Evolutionary conservation across 257 asterid genomes (phyloP).

Genomic region (Solanum chilense): DNA sequence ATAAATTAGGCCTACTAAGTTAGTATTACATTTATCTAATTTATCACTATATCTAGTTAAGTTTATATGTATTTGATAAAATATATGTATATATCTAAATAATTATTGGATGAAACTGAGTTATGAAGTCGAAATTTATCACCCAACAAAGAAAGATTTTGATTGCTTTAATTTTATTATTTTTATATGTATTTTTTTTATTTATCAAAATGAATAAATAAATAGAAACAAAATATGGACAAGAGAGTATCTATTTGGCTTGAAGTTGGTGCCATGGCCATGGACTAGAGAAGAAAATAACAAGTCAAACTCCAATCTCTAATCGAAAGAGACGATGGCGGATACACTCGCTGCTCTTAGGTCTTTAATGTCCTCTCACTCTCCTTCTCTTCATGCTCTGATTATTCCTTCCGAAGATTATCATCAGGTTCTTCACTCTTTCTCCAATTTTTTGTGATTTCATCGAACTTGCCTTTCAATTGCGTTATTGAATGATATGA

Average conservation of each 20-base stretch:
- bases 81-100: no score
- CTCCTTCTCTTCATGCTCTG: conserved; percentile 69
- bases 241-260: background rate
- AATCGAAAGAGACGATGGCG: conserved; percentile 27
- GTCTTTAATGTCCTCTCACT: conserved; percentile 69
- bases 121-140: no score
- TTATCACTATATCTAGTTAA: no score
- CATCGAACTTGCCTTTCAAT: background rate
- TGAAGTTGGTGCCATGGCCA: background rate
- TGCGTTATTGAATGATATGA: background rate
- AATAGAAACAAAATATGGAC: no score
- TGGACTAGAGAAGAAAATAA: background rate
- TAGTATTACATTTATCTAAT: no score
- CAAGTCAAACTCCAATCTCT: background rate
- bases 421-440: conserved; percentile 55
- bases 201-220: no score
- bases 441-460: background rate
- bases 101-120: no score
- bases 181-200: no score
- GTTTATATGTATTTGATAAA: no score
- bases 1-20: no score
- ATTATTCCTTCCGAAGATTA: conserved; percentile 92
- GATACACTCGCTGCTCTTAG: conserved; percentile 52
- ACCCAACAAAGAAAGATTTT: no score
- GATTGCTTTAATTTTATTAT: no score